Evolutionary conservation across 345 rosid genomes (phyloP).

Genomic region (Abelmoschus esculentus): DNA sequence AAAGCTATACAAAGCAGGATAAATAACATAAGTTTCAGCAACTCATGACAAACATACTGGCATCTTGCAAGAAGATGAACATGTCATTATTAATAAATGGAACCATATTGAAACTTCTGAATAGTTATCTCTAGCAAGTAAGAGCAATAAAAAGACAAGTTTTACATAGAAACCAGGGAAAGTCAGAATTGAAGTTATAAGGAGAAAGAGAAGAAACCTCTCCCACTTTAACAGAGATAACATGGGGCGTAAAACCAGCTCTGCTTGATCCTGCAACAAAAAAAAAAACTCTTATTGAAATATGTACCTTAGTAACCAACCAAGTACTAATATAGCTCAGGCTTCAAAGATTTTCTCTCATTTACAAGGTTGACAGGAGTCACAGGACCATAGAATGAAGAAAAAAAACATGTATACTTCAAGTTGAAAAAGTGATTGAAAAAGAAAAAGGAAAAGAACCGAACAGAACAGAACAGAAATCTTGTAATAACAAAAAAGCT

Average conservation of each 20-base stretch:
- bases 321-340: neutral
- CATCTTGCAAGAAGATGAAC: neutral
- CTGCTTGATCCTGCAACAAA: slow-evolving; percentile 49
- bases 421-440: neutral
- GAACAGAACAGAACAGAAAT: neutral
- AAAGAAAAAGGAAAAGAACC: neutral
- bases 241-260: slow-evolving; percentile 49
- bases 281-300: neutral
- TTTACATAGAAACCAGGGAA: neutral
- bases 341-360: neutral
- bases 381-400: neutral
- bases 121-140: neutral
- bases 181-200: slow-evolving; percentile 7
- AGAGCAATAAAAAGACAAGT: neutral
- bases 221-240: slow-evolving; percentile 60
- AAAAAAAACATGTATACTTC: neutral
- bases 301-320: neutral
- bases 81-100: neutral
- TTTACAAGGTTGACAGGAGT: neutral
- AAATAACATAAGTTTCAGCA: neutral
- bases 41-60: neutral
- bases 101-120: neutral
- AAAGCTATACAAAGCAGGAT: neutral
- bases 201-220: slow-evolving; percentile 41
- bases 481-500: slow-evolving; percentile 3